phyloP scores from a whole-genome alignment of 75 land plant species.

The Cupressus sempervirens region DNA sequence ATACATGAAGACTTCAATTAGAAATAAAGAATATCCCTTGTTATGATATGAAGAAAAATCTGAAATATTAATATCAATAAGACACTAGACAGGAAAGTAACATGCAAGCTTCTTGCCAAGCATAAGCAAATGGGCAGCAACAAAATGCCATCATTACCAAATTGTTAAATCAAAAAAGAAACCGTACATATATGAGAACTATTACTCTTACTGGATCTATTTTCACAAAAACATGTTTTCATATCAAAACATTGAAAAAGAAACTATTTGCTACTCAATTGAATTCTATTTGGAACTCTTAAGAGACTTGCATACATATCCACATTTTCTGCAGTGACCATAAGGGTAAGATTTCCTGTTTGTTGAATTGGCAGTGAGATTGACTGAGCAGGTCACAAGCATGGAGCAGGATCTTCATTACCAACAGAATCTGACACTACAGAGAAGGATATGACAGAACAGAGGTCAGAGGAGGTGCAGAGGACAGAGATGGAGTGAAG shows the following conservation, averaged over 20 bases:
- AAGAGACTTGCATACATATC: neutral
- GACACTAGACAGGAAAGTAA: neutral
- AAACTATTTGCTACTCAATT: neutral
- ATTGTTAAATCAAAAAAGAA: neutral
- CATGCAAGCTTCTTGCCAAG: neutral
- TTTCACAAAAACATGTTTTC: neutral
- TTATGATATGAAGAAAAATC: neutral
- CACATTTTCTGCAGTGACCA: neutral
- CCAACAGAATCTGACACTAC: too few relatives aligned
- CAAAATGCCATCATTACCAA: neutral
- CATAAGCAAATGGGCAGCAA: neutral
- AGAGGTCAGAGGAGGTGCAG: too few relatives aligned
- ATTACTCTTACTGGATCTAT: neutral
- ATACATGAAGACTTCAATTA: slow-evolving; percentile 8
- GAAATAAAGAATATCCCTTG: neutral
- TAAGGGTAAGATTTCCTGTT: neutral
- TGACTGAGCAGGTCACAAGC: neutral
- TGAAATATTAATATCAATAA: neutral
- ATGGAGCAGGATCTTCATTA: too few relatives aligned
- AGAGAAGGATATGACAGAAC: too few relatives aligned
- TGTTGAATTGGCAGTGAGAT: neutral
- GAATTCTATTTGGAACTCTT: neutral
- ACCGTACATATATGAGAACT: neutral
- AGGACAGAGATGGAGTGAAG: too few relatives aligned
- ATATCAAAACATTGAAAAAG: neutral